Base-by-base conservation (phyloP, 768 basidiomycete species). In the Leucosporidium creatinivorum region DNA sequence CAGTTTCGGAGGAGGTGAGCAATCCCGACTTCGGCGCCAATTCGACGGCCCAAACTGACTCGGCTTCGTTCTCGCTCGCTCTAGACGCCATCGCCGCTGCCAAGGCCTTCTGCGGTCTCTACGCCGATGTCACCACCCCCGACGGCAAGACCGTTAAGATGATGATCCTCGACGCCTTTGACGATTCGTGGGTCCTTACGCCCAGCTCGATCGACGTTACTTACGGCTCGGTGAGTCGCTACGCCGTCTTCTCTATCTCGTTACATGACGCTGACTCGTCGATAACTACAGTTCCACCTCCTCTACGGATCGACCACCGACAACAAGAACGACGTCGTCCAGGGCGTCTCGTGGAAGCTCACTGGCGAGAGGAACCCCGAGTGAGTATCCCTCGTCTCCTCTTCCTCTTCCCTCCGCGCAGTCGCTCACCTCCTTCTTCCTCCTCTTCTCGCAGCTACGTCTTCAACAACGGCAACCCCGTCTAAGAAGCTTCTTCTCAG, bases 31-130 rank as follows among this genome's bases (percentile, higher is more conserved):
- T n/a, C n/a, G n/a, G n/a, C n/a, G n/a, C n/a, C n/a, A n/a, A n/a
- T n/a, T n/a, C n/a, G n/a, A n/a, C n/a, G n/a, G n/a, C n/a, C n/a
- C n/a, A n/a, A n/a, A n/a, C n/a, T n/a, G n/a, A n/a, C n/a, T n/a
- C n/a, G n/a, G n/a, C n/a, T n/a, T n/a, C n/a, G n/a, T n/a, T n/a
- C n/a, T n/a, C n/a, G n/a, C n/a, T n/a, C n/a, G n/a, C n/a, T n/a
- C n/a, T n/a, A n/a, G n/a, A 71, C 52, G 39, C 49, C 12, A 44
- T 36, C 6, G 48, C 50, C 8, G 75, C 75, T 1, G 61, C 52
- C 2, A 55, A 67, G 60, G 68, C 68, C 0, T 75, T 71, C 66
- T 75, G 75, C 48, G 75, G 75, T 6, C 68, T 73, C 30, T 73
- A 70, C 57, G 70, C 67, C 1, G 36, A 55, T 2, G 62, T 70